phyloP scores from a whole-genome alignment of 2,329 filamentous ascomycete species.

The Chlorencoelia australis region DNA sequence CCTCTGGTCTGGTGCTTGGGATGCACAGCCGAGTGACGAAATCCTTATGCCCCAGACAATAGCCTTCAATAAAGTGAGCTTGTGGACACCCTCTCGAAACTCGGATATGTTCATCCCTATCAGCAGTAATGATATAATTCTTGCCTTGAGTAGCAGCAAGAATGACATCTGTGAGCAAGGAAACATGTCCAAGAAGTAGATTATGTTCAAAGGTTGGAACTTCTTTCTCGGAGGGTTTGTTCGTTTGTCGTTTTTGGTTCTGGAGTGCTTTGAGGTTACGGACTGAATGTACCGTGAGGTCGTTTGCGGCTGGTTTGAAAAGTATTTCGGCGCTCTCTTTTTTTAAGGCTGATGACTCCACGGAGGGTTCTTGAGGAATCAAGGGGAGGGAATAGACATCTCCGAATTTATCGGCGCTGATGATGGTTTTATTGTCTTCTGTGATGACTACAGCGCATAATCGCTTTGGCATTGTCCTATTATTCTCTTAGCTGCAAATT shows the following conservation, averaged over 20 bases:
- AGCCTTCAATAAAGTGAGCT: conserved; percentile 77
- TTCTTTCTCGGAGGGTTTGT: conserved; percentile 19
- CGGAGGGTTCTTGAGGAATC: conserved; percentile 27
- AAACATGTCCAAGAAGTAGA: conserved; percentile 84
- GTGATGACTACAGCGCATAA: conserved; percentile 68
- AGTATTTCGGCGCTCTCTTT: conserved; percentile 20
- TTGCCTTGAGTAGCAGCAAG: conserved; percentile 43
- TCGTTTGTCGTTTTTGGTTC: conserved; percentile 42
- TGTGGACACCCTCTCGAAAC: conserved; percentile 75
- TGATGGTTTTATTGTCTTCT: conserved; percentile 58
- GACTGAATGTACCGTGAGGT: conserved; percentile 52
- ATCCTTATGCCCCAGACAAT: conserved; percentile 78
- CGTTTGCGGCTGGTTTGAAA: conserved; percentile 43
- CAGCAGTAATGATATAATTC: conserved; percentile 54
- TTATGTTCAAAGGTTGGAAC: conserved; percentile 58
- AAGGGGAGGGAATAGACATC: conserved; percentile 88
- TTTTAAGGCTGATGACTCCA: conserved; percentile 11
- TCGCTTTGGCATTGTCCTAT: conserved; percentile 72
- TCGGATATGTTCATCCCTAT: conserved; percentile 77
- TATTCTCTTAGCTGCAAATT: conserved; percentile 3
- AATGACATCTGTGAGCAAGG: conserved; percentile 73
- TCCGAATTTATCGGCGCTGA: conserved; percentile 90
- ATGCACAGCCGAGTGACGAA: conserved; percentile 74
- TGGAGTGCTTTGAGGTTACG: conserved; percentile 51
- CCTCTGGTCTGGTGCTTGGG: conserved; percentile 41